Evolutionary conservation across 176 grass and related monocot genomes (phyloP).

Genomic region (Raddia guianensis): DNA sequence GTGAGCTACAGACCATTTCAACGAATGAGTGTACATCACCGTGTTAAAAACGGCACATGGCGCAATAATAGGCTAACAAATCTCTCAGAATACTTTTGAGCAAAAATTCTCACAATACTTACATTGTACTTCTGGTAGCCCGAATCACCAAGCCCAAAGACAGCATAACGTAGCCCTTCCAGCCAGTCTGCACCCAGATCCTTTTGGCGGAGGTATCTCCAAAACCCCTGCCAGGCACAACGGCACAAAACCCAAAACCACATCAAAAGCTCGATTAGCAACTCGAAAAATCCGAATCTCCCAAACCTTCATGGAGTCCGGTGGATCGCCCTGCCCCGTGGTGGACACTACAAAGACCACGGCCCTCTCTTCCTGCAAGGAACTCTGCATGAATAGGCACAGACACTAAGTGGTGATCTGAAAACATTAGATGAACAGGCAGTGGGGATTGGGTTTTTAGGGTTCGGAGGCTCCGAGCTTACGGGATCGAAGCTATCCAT

Average conservation of each 20-base stretch:
- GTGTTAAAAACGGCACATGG: not conserved
- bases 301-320: slow-evolving; percentile 84
- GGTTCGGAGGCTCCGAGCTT: slow-evolving; percentile 34
- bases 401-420: not conserved
- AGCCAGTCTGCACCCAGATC: slow-evolving; percentile 66
- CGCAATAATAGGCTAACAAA: slow-evolving; percentile 4
- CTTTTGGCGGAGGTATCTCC: slow-evolving; percentile 70
- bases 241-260: not conserved
- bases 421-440: not conserved
- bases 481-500: slow-evolving; percentile 80
- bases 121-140: slow-evolving; percentile 99
- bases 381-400: slow-evolving; percentile 42
- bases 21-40: not conserved
- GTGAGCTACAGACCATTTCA: not conserved
- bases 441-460: not conserved
- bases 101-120: slow-evolving; percentile 1
- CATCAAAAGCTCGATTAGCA: slow-evolving; percentile 17
- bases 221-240: slow-evolving; percentile 57
- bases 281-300: not conserved
- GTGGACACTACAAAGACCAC: slow-evolving; percentile 91
- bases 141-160: slow-evolving; percentile 94
- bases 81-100: not conserved
- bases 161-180: slow-evolving; percentile 61
- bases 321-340: slow-evolving; percentile 85
- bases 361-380: slow-evolving; percentile 53